Evolutionary conservation across 2,329 filamentous ascomycete genomes (phyloP).

Genomic region (Cercospora beticola): DNA sequence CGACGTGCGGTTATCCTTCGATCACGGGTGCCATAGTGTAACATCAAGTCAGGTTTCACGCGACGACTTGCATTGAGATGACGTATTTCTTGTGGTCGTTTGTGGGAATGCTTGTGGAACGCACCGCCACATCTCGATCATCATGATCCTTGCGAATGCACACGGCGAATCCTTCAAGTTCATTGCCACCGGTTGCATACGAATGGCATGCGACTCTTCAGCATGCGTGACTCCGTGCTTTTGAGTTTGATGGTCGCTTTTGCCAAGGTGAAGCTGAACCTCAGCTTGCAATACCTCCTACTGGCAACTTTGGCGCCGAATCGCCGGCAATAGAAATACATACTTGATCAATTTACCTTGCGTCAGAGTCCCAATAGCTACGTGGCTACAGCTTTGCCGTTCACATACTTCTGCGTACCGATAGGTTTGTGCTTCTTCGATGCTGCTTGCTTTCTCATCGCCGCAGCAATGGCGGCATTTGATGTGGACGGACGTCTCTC

Average conservation of each 20-base stretch:
- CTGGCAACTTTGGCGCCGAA: background rate
- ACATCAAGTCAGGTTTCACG: slow-evolving; percentile 19
- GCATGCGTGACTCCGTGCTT: background rate
- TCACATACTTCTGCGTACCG: slow-evolving; percentile 33
- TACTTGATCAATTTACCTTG: background rate
- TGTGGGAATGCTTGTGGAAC: slow-evolving; percentile 6
- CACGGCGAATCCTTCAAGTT: background rate
- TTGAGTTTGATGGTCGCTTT: background rate
- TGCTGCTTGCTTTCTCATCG: slow-evolving; percentile 23
- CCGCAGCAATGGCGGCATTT: slow-evolving; percentile 16
- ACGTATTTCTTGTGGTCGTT: slow-evolving; percentile 10
- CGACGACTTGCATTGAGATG: slow-evolving; percentile 17
- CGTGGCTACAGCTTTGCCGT: slow-evolving; percentile 17
- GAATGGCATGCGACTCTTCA: background rate
- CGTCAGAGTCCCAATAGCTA: background rate
- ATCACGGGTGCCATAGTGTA: slow-evolving; percentile 9
- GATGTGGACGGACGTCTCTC: slow-evolving; percentile 19
- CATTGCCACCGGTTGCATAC: background rate
- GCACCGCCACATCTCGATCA: slow-evolving; percentile 15
- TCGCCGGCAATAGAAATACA: background rate
- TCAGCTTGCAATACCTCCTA: background rate
- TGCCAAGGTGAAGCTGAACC: background rate
- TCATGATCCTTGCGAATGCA: background rate
- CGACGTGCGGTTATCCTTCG: slow-evolving; percentile 7
- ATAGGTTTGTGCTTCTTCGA: slow-evolving; percentile 25